Evolutionary conservation across 768 basidiomycete genomes (phyloP).

Genomic region (Tricholoma furcatifolium): DNA sequence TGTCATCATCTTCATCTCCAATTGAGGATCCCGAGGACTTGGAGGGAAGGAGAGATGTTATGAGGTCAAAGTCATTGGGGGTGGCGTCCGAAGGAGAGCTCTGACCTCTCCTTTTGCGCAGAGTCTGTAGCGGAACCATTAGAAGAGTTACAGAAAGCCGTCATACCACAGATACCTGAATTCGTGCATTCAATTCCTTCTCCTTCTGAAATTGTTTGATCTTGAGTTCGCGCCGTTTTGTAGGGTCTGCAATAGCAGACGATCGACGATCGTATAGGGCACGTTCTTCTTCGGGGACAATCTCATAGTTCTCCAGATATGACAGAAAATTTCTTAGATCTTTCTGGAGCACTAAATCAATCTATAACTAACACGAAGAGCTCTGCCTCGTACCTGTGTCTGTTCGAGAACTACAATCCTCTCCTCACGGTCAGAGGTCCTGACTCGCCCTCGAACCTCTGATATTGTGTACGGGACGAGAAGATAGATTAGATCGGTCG

Average conservation of each 20-base stretch:
- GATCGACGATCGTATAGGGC: slow-evolving; percentile 49
- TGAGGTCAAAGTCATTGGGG: slow-evolving; percentile 59
- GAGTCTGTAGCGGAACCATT: slow-evolving; percentile 31
- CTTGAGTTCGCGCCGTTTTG: slow-evolving; percentile 78
- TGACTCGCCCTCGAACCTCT: slow-evolving; percentile 62
- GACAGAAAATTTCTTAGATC: slow-evolving; percentile 46
- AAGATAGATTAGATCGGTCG: slow-evolving; percentile 73
- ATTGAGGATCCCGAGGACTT: slow-evolving; percentile 8
- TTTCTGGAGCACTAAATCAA: slow-evolving; percentile 35
- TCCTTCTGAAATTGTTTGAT: slow-evolving; percentile 89
- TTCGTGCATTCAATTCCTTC: slow-evolving; percentile 68
- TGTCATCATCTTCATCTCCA: slow-evolving; percentile 40
- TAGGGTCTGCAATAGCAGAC: slow-evolving; percentile 57
- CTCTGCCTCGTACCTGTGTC: slow-evolving; percentile 50
- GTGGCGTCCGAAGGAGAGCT: slow-evolving; percentile 26
- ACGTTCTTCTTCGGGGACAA: slow-evolving; percentile 63
- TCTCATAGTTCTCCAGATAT: slow-evolving; percentile 60
- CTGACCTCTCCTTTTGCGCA: slow-evolving; percentile 55
- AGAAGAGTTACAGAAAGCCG: background rate
- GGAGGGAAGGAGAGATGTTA: slow-evolving; percentile 57
- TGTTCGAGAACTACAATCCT: slow-evolving; percentile 55
- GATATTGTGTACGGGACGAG: slow-evolving; percentile 67
- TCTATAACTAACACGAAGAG: slow-evolving; percentile 10
- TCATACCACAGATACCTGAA: slow-evolving; percentile 52
- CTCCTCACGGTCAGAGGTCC: slow-evolving; percentile 53